Evolutionary conservation across 2,329 filamentous ascomycete species (phyloP), one percentile per base, ranked within the genome.

Genomic region (Penicillium sp.): DNA sequence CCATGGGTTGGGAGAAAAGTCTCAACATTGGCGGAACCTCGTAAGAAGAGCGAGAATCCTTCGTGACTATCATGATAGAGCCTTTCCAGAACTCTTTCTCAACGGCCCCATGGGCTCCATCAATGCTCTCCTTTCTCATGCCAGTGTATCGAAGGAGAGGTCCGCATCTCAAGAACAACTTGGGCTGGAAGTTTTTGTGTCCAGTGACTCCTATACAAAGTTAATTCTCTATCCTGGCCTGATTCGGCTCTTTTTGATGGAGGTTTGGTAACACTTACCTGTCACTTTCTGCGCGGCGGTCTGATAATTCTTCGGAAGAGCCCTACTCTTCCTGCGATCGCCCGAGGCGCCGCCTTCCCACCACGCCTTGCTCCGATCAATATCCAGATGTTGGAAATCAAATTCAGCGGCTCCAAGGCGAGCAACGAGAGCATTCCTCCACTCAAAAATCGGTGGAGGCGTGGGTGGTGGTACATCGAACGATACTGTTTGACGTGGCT

Each of bases 31-130:
- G 95, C 0, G 81, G 76, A n/a, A 85, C 85, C 53, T 92, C 88
- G 72, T 97, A 97, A 0, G 90, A 91, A 2, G 94, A 98, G 44
- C 90, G 86, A 1, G 87, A 85, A 72, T 99, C 94, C 56, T 88
- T 85, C 0, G 95, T 98, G 24, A 99, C 93, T 70, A 99, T 97
- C 92, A 99, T 93, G 60, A 98, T 85, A 63, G 88, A 96, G 5
- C 95, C 95, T 75, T 93, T 88, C 95, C 95, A 99, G 22, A 94
- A 88, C 70, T 97, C 92, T 56, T 88, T 86, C 47, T 92, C 88
- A 33, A 75, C 68, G 12, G 72, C 67, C 0, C 76, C 76, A 54
- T 73, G 70, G 17, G 73, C 68, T n/a, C 72, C 68, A 61, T 76
- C 66, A 56, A 75, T 70, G 49, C 67, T 68, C 65, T 78, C 69